phyloP scores from a whole-genome alignment of 306 rosid genomes.

The Pyrus bretschneideri region DNA sequence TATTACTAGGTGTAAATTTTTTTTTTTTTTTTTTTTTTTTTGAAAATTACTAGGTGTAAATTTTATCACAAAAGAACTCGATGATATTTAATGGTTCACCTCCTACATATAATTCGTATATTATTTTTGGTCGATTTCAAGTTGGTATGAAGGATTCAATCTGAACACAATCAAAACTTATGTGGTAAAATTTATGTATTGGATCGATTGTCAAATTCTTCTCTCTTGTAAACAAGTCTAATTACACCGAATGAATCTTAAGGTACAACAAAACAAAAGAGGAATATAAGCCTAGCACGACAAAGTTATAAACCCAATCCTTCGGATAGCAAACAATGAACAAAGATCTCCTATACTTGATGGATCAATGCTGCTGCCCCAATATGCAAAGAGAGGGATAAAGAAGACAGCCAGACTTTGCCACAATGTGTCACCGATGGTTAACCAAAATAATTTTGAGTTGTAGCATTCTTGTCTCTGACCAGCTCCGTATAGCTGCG shows the following conservation, averaged over 20 bases:
- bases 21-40: too few species aligned
- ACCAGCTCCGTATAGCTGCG: slow-evolving; percentile 85
- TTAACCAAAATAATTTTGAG: slow-evolving; percentile 65
- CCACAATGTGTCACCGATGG: slow-evolving; percentile 81
- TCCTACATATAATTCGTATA: too few species aligned
- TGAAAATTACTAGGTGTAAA: too few species aligned
- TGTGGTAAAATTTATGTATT: not conserved
- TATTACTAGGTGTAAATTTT: too few species aligned
- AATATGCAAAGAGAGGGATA: too few species aligned
- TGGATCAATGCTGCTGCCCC: too few species aligned
- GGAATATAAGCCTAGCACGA: not conserved
- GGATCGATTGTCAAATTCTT: not conserved
- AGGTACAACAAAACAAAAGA: slow-evolving; percentile 16
- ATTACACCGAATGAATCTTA: slow-evolving; percentile 41
- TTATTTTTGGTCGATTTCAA: too few species aligned
- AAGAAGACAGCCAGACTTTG: slow-evolving; percentile 78
- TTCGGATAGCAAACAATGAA: slow-evolving; percentile 57
- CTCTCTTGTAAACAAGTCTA: slow-evolving; percentile 16
- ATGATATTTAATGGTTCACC: too few species aligned
- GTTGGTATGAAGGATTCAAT: too few species aligned
- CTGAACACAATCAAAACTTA: not conserved
- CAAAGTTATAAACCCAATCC: slow-evolving; percentile 41
- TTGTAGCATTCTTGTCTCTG: slow-evolving; percentile 83
- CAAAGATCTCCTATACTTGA: too few species aligned
- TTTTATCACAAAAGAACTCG: too few species aligned